Evolutionary conservation across 352 stramenopile species (phyloP).

Genomic region (Phytophthora pistaciae): DNA sequence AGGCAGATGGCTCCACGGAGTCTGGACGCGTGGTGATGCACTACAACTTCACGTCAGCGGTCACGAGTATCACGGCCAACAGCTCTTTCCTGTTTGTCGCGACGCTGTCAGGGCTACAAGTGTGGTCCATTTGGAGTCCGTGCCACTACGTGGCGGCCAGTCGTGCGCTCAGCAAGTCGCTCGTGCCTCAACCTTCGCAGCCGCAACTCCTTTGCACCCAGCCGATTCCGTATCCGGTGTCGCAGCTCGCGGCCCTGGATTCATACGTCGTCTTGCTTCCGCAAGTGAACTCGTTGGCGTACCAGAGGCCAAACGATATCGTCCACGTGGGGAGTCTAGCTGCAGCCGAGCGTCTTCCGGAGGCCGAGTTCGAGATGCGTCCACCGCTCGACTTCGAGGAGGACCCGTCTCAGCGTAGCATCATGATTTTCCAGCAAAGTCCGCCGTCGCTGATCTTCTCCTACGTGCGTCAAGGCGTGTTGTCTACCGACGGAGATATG

Average conservation of each 20-base stretch:
- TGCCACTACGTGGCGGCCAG: constrained; percentile 83
- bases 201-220: constrained; percentile 76
- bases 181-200: constrained; percentile 76
- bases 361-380: constrained; percentile 68
- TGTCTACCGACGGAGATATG: constrained; percentile 35
- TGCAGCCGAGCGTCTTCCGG: constrained; percentile 57
- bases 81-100: constrained; percentile 89
- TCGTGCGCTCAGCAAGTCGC: constrained; percentile 58
- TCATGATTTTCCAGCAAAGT: constrained; percentile 80
- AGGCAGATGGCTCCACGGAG: constrained; percentile 38
- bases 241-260: constrained; percentile 77
- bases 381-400: constrained; percentile 17
- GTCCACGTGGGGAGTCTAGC: constrained; percentile 54
- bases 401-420: constrained; percentile 34
- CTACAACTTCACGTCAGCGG: constrained; percentile 75
- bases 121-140: constrained; percentile 90
- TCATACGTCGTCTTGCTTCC: constrained; percentile 81
- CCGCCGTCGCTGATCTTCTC: constrained; percentile 79
- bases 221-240: constrained; percentile 62
- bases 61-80: constrained; percentile 79
- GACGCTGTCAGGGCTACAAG: constrained; percentile 71
- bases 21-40: constrained; percentile 87
- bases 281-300: constrained; percentile 29
- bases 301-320: constrained; percentile 36
- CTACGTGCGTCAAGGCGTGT: constrained; percentile 55